phyloP scores from a whole-genome alignment of 2,329 filamentous ascomycete species.

The Nemania sp. region DNA sequence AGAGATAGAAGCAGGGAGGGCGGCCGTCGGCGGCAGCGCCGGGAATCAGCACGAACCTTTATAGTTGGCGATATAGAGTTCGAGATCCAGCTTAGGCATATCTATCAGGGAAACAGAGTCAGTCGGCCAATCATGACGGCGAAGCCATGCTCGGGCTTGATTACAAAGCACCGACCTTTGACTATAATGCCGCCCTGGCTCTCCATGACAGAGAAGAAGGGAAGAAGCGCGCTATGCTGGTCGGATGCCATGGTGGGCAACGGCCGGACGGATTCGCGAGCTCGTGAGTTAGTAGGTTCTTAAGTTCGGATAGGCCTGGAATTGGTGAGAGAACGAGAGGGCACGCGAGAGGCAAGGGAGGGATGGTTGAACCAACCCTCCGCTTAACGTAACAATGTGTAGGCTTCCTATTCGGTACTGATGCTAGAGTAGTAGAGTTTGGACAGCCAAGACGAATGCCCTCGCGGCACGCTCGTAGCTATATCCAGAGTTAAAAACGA shows the following conservation, averaged over 20 bases:
- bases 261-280: neutral
- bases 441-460: neutral
- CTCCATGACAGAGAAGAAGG: slow-evolving; percentile 53
- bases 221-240: slow-evolving; percentile 38
- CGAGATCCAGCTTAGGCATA: slow-evolving; percentile 84
- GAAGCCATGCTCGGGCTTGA: neutral
- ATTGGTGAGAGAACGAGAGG: neutral
- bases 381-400: neutral
- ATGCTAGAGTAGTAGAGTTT: neutral
- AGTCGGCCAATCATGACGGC: neutral
- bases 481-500: neutral
- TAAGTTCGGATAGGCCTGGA: neutral
- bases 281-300: too few relatives aligned
- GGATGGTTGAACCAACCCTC: neutral
- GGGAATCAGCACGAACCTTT: slow-evolving; percentile 65
- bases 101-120: slow-evolving; percentile 52
- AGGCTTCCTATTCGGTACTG: too few relatives aligned
- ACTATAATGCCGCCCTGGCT: slow-evolving; percentile 52
- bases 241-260: slow-evolving; percentile 43
- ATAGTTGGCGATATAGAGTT: slow-evolving; percentile 90
- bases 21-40: too few relatives aligned
- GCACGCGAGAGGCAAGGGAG: too few relatives aligned
- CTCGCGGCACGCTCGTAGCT: neutral
- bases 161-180: slow-evolving; percentile 25
- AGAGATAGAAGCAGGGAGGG: too few relatives aligned